Conservation (phyloP, 2,329 filamentous ascomycete genomes). For the Colletotrichum sp. region DNA sequence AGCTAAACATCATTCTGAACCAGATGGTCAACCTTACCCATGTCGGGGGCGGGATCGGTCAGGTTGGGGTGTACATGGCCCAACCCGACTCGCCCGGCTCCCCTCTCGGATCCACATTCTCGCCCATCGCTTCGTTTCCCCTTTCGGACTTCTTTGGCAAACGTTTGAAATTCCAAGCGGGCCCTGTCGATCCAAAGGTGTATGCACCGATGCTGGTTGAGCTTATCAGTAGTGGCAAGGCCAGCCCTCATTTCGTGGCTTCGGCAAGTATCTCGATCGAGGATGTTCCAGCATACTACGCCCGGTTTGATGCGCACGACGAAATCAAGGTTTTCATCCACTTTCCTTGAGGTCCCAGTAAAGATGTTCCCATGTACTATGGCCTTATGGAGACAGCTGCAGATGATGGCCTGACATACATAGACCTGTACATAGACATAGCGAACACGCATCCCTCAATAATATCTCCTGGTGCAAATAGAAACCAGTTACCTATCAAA, state of each 20-base stretch:
- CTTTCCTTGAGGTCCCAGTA: neutral
- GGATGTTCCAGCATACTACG: conserved; percentile 23
- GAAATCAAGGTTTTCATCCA: conserved; percentile 24
- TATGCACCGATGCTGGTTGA: conserved; percentile 13
- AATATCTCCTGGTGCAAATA: neutral
- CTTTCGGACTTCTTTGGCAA: conserved; percentile 22
- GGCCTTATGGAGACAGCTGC: neutral
- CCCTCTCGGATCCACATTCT: conserved; percentile 9
- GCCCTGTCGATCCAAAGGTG: neutral
- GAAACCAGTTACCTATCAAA: no score
- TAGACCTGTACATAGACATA: neutral
- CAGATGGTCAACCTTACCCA: neutral
- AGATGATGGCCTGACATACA: neutral
- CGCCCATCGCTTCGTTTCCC: conserved; percentile 18
- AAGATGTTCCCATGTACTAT: neutral
- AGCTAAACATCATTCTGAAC: conserved; percentile 19
- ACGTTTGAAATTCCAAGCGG: conserved; percentile 10
- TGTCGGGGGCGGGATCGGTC: conserved; percentile 24
- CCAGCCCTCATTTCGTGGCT: conserved; percentile 30
- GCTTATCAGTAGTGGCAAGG: conserved; percentile 25
- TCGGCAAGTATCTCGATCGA: conserved; percentile 22
- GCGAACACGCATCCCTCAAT: neutral
- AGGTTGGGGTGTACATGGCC: conserved; percentile 23
- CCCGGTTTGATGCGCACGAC: conserved; percentile 25
- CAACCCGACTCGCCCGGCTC: conserved; percentile 11